phyloP scores from a whole-genome alignment of 169 alveolate genomes.

The Plasmodium yoelii region DNA sequence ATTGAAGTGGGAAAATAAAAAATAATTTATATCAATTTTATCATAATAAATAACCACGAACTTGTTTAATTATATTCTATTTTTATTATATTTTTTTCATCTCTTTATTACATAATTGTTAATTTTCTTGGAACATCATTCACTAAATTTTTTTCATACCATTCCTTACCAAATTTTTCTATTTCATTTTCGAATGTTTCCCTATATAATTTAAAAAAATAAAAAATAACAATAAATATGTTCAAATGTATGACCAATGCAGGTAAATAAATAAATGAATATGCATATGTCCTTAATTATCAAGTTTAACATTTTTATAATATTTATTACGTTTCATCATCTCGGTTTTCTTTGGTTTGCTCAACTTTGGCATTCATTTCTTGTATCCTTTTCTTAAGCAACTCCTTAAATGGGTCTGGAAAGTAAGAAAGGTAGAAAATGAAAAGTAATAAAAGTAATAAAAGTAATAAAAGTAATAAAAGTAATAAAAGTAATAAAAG shows the following conservation, averaged over 20 bases:
- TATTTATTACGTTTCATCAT: constrained; percentile 23
- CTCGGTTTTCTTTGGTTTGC: background rate
- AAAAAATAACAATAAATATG: background rate
- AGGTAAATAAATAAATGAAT: too few species aligned
- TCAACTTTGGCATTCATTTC: constrained; percentile 5
- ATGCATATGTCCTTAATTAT: background rate
- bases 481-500: too few species aligned
- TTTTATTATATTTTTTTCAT: background rate
- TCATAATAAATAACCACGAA: too few species aligned
- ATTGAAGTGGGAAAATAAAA: too few species aligned
- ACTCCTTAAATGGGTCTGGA: constrained; percentile 15
- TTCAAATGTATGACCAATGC: background rate
- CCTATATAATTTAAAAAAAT: constrained; percentile 9
- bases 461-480: too few species aligned
- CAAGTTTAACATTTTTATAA: background rate
- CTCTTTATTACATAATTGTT: constrained; percentile 21
- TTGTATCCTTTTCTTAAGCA: constrained; percentile 47
- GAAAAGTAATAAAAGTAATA: too few species aligned
- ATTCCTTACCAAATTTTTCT: constrained; percentile 28
- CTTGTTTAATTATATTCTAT: too few species aligned
- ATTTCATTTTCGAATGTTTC: constrained; percentile 25
- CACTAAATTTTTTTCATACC: constrained; percentile 52
- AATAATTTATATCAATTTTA: too few species aligned
- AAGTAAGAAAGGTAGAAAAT: background rate
- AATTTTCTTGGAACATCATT: constrained; percentile 70